phyloP scores from a whole-genome alignment of 352 stramenopile species.

The Phytophthora boehmeriae region DNA sequence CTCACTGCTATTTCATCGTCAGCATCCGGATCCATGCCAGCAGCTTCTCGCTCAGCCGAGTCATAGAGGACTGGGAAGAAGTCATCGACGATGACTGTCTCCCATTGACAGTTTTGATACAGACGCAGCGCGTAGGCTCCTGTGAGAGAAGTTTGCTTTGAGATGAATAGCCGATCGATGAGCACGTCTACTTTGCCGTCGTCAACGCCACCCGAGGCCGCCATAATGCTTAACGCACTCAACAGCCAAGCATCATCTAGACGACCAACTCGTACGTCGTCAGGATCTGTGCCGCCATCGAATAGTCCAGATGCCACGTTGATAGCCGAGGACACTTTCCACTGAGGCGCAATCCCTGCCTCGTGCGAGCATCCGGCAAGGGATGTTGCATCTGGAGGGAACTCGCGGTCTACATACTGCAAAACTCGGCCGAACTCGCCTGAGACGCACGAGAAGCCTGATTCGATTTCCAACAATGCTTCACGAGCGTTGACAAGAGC shows the following conservation, averaged over 20 bases:
- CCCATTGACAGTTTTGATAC: slow-evolving; percentile 93
- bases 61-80: slow-evolving; percentile 86
- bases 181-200: slow-evolving; percentile 89
- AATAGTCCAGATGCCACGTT: slow-evolving; percentile 91
- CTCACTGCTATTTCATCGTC: slow-evolving; percentile 35
- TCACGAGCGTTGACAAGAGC: slow-evolving; percentile 82
- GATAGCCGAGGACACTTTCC: slow-evolving; percentile 87
- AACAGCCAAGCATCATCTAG: slow-evolving; percentile 92
- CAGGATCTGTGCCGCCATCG: slow-evolving; percentile 91
- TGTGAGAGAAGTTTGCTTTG: slow-evolving; percentile 90
- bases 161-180: slow-evolving; percentile 91
- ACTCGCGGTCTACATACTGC: slow-evolving; percentile 91
- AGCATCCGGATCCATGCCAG: slow-evolving; percentile 11
- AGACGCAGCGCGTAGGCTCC: slow-evolving; percentile 92
- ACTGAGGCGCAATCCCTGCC: slow-evolving; percentile 58
- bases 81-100: slow-evolving; percentile 93
- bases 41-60: slow-evolving; percentile 22
- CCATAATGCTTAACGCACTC: slow-evolving; percentile 91
- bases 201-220: slow-evolving; percentile 87
- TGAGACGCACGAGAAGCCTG: slow-evolving; percentile 73
- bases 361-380: slow-evolving; percentile 68
- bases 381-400: slow-evolving; percentile 80
- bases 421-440: slow-evolving; percentile 80
- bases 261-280: slow-evolving; percentile 85
- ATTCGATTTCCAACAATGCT: slow-evolving; percentile 86